Percentiles rank a stretch among this genome's conserved stretches.
Conservation (phyloP, 352 stramenopile genomes). For the Pythium sp. region DNA sequence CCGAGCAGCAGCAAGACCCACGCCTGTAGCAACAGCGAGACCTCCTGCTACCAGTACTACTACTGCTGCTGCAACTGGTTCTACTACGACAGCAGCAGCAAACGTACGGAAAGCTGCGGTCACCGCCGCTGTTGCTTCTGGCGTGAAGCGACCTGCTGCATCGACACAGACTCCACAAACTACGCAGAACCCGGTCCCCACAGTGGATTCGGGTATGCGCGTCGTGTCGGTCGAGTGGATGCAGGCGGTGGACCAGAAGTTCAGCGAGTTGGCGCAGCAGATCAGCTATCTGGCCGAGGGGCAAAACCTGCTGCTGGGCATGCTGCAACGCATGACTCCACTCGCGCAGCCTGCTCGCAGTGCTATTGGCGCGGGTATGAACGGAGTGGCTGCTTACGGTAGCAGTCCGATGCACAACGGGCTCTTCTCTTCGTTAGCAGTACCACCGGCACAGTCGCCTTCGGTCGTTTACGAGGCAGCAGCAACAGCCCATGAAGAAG, state of each 20-base stretch:
- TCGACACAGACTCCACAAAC: background rate
- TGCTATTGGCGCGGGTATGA: background rate
- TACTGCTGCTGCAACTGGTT: background rate
- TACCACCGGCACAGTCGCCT: background rate
- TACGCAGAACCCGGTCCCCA: background rate
- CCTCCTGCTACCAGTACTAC: background rate
- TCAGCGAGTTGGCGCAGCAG: constrained; percentile 14
- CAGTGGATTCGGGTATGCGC: background rate
- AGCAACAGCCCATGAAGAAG: background rate
- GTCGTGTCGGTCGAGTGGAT: constrained; percentile 15
- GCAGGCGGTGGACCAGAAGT: constrained; percentile 4
- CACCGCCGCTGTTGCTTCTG: background rate
- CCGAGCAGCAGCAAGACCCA: background rate
- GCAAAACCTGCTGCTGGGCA: constrained; percentile 15
- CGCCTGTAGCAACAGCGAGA: background rate
- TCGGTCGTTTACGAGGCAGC: background rate
- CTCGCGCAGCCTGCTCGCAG: background rate
- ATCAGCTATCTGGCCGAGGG: constrained; percentile 9
- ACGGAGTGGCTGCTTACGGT: background rate
- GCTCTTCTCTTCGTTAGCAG: background rate
- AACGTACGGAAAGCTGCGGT: background rate
- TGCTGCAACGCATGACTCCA: constrained; percentile 16
- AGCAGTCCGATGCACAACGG: background rate
- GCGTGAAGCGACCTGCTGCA: background rate
- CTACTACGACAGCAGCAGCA: background rate